These are phyloP conservation scores for Cadophora sp. DNA, from an alignment of 2,329 filamentous ascomycete species.

Conservation along the genomic window DNA sequence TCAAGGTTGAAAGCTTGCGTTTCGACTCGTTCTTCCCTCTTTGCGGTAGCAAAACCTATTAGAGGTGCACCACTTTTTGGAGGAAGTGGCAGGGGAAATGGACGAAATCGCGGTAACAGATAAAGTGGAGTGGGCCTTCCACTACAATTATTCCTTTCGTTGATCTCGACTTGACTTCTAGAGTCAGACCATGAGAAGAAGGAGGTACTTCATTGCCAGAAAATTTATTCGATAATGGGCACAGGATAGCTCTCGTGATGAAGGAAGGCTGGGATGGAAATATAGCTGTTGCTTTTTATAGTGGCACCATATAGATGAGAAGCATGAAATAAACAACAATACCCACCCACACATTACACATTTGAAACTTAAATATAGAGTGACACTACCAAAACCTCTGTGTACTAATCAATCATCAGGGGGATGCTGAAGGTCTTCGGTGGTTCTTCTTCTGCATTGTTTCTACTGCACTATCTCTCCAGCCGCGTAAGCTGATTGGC, in stretches of 20 bases:
- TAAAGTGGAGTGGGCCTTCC: background rate
- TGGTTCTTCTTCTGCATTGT: no score
- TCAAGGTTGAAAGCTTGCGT: background rate
- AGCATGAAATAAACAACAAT: background rate
- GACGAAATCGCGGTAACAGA: background rate
- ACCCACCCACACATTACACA: background rate
- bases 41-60: background rate
- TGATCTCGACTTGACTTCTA: background rate
- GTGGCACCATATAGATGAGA: background rate
- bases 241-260: background rate
- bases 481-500: no score
- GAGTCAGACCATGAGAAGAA: background rate
- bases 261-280: background rate
- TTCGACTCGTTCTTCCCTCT: constrained; percentile 23
- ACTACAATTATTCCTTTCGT: background rate
- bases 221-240: background rate
- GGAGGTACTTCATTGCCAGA: background rate
- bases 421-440: no score
- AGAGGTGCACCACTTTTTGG: no score
- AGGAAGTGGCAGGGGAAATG: constrained; percentile 14
- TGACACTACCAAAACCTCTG: no score
- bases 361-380: no score
- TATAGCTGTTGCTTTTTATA: background rate
- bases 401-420: no score
- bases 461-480: no score